Conservation (phyloP, 345 rosid species). For the Populus tremula region DNA sequence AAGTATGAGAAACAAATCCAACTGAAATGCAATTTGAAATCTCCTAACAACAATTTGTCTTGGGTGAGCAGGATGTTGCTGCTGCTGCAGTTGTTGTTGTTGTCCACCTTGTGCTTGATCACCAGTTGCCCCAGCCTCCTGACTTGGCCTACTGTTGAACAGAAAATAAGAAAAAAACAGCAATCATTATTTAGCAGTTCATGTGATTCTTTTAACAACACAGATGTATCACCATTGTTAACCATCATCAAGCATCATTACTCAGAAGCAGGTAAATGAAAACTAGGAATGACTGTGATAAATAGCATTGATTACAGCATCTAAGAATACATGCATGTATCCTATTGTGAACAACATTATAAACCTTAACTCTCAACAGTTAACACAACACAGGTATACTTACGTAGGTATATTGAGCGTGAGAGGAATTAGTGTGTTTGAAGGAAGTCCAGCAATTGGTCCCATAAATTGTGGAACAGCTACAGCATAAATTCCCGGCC, state of each 20-base stretch:
- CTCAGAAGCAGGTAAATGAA: background rate
- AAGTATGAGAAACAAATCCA: slow-evolving; percentile 79
- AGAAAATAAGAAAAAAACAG: background rate
- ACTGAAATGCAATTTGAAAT: slow-evolving; percentile 87
- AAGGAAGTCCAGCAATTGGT: slow-evolving; percentile 57
- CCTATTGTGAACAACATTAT: background rate
- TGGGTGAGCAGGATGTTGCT: slow-evolving; percentile 61
- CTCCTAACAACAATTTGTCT: slow-evolving; percentile 81
- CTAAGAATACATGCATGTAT: background rate
- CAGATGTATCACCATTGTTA: background rate
- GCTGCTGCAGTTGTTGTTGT: slow-evolving; percentile 44
- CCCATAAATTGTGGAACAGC: slow-evolving; percentile 62
- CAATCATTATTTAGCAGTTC: background rate
- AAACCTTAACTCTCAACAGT: background rate
- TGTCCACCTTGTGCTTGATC: slow-evolving; percentile 50
- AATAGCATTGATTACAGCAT: background rate
- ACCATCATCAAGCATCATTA: background rate
- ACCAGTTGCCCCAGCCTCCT: slow-evolving; percentile 41
- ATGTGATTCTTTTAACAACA: background rate
- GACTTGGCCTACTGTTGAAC: slow-evolving; percentile 30
- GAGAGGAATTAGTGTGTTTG: slow-evolving; percentile 83
- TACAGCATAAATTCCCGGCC: slow-evolving; percentile 88
- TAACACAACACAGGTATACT: slow-evolving; percentile 23
- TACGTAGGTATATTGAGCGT: slow-evolving; percentile 85
- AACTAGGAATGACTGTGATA: background rate